These are phyloP conservation scores for Dactylonectria macrodidyma DNA, from an alignment of 2,329 filamentous ascomycete species.

Conservation along the genomic window DNA sequence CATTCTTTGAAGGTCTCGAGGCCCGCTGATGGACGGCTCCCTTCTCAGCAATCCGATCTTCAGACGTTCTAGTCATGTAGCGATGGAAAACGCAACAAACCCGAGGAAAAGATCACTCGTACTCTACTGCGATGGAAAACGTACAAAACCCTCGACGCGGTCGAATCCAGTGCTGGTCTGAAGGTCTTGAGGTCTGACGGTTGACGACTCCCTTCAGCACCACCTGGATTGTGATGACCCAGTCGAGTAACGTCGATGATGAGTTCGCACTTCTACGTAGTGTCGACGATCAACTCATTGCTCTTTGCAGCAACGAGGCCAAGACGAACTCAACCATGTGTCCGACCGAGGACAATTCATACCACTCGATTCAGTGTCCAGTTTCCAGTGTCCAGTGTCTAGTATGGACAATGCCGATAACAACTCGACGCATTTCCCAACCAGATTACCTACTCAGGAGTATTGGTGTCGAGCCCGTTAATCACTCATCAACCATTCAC, in stretches of 20 bases:
- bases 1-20: neutral
- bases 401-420: neutral
- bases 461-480: neutral
- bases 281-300: constrained; percentile 10
- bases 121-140: neutral
- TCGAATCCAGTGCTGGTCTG: constrained; percentile 6
- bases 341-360: neutral
- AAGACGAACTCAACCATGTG: constrained; percentile 9
- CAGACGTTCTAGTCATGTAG: neutral
- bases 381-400: too few species aligned
- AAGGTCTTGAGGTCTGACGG: constrained; percentile 19
- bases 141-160: constrained; percentile 11
- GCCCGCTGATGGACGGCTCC: neutral
- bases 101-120: too few species aligned
- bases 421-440: neutral
- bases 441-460: neutral
- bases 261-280: constrained; percentile 13
- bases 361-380: neutral
- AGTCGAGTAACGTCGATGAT: constrained; percentile 5
- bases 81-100: too few species aligned
- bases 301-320: neutral
- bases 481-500: neutral
- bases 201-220: constrained; percentile 25
- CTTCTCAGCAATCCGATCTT: neutral
- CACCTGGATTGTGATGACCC: constrained; percentile 7